A percentile compares a stretch with the other conserved stretches of the same genome.
phyloP scores from a whole-genome alignment of 768 basidiomycete genomes.

The Tulasnella sp. region DNA sequence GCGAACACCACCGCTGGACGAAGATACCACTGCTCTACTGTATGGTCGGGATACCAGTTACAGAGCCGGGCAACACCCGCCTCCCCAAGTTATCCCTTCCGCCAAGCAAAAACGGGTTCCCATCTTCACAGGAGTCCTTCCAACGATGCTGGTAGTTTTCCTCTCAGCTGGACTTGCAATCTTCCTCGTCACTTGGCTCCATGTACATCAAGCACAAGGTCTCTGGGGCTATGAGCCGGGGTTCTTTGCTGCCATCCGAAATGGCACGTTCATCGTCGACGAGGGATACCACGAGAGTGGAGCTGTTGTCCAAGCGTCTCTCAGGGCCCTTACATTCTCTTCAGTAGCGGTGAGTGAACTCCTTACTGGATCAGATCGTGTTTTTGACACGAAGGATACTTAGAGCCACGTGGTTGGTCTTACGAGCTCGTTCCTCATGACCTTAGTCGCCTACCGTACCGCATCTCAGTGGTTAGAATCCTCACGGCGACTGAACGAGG shows the following conservation, averaged over 20 bases:
- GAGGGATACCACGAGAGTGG: background rate
- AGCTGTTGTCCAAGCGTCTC: background rate
- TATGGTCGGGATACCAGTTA: background rate
- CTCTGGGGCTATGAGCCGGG: background rate
- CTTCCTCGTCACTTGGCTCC: background rate
- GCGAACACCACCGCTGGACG: background rate
- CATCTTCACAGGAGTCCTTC: background rate
- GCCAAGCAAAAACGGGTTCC: conserved; percentile 12
- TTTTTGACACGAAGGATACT: background rate
- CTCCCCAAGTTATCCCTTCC: background rate
- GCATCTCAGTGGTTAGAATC: background rate
- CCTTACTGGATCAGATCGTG: no score
- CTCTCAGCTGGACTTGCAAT: conserved; percentile 7
- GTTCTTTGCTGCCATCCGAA: background rate
- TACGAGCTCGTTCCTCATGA: conserved; percentile 5
- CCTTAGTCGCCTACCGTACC: background rate
- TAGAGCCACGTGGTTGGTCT: background rate
- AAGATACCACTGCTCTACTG: background rate
- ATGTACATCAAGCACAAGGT: background rate
- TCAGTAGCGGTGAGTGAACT: background rate
- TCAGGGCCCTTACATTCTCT: background rate
- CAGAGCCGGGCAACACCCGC: background rate
- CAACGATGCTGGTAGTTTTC: background rate
- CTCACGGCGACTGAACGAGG: background rate
- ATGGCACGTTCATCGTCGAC: conserved; percentile 10